phyloP scores from a whole-genome alignment of 2,329 filamentous ascomycete genomes.

The Kalmusia sp. region DNA sequence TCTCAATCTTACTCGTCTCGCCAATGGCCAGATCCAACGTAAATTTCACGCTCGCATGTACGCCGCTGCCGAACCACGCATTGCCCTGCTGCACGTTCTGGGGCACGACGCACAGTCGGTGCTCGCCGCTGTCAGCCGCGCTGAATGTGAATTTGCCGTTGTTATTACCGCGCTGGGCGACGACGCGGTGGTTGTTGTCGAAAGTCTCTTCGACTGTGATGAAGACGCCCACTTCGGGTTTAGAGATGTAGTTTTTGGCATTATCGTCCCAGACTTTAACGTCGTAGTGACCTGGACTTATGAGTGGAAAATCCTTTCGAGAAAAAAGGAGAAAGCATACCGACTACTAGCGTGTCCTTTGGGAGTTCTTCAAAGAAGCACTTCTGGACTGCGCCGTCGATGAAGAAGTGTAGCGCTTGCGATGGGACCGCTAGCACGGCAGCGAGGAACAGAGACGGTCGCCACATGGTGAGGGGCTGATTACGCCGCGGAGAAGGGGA shows the following conservation, averaged over 20 bases:
- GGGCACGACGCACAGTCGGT: slow-evolving; percentile 93
- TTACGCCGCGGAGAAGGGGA: slow-evolving; percentile 27
- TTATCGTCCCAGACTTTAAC: slow-evolving; percentile 84
- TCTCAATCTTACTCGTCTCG: slow-evolving; percentile 92
- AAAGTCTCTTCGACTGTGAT: slow-evolving; percentile 97
- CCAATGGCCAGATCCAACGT: slow-evolving; percentile 91
- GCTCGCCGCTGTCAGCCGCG: slow-evolving; percentile 91
- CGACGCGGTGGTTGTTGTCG: slow-evolving; percentile 96
- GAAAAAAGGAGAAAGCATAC: slow-evolving; percentile 52
- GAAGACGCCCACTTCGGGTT: slow-evolving; percentile 80
- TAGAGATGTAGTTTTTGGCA: slow-evolving; percentile 71
- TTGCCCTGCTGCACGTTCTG: slow-evolving; percentile 72
- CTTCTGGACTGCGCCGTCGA: slow-evolving; percentile 84
- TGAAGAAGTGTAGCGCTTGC: slow-evolving; percentile 93
- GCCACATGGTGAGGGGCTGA: slow-evolving; percentile 39
- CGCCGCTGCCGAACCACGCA: slow-evolving; percentile 71
- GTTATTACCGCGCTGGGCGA: slow-evolving; percentile 79
- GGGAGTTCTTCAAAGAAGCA: slow-evolving; percentile 99
- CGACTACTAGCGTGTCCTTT: slow-evolving; percentile 95
- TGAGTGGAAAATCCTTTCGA: not conserved
- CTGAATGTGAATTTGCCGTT: slow-evolving; percentile 93
- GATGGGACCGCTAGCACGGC: slow-evolving; percentile 67
- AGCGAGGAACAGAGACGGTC: slow-evolving; percentile 67
- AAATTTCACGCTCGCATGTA: slow-evolving; percentile 81
- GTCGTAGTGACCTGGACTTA: slow-evolving; percentile 73